Evolutionary conservation across 331 rosid species (phyloP), one percentile per base, ranked within the genome.

Genomic region (Telfairia occidentalis): DNA sequence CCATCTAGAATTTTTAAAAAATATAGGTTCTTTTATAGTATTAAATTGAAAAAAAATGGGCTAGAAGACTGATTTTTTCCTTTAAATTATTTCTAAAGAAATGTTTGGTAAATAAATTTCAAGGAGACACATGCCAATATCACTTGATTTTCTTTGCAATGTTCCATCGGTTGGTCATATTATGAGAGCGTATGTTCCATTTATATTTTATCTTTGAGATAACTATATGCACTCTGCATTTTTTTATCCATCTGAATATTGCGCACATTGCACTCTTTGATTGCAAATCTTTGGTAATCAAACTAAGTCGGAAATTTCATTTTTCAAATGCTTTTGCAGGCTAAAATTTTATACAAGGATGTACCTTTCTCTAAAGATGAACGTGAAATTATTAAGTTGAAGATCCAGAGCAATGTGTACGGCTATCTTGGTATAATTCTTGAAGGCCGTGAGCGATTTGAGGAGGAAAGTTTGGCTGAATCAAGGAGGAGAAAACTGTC

Each of bases 371-470:
- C 96, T 23, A 86, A 85, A 79, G 94, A 95, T 40, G 99, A 95
- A 84, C 92, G 84, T 60, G 93, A 88, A 84, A 87, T 75, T 78
- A 95, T 95, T 71, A 95, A 92, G 82, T 78, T 87, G 82, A 88
- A 84, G 77, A 92, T 95, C 82, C 99, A 92, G 83, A 92, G 89
- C 81, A 92, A 92, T 73, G 92, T 88, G 59, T 95, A 92, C 52
- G 87, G 97, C 57, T 95, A 95, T 87, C 90, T 95, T 81, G 99
- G 97, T 74, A 82, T 89, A 76, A 92, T 95, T 57, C 97, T 95
- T 78, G 99, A 95, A 84, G 98, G 99, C 4, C 97, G 99, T 55
- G 99, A 95, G 87, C 96, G 85, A 54, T 95, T 92, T 78, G 99
- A 95, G 85, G 99, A 95, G 77, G 99, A 90, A 83, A 78, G 74